A percentile compares a stretch with the other conserved stretches of the same genome.
Conservation (phyloP, 352 stramenopile species). For the Globisporangium uncinulatum region DNA sequence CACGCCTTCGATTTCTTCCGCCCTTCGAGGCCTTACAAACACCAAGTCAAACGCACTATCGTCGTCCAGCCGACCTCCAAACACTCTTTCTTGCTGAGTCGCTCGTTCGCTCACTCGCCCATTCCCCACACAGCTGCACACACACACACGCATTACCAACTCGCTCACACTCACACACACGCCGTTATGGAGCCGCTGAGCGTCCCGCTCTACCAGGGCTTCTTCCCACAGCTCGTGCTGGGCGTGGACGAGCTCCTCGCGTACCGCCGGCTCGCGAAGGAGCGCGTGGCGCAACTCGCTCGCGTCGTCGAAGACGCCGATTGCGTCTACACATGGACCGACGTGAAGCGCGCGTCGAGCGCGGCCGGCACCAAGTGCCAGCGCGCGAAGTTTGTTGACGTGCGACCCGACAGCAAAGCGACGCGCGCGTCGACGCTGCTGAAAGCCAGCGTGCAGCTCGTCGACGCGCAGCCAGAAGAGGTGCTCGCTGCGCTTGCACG, state of each 20-base stretch:
- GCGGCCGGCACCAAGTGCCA: constrained; percentile 20
- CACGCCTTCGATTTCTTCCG: neutral
- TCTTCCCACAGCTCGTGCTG: constrained; percentile 79
- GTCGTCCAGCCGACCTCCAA: neutral
- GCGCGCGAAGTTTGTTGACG: constrained; percentile 56
- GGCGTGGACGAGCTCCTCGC: constrained; percentile 61
- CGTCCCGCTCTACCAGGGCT: constrained; percentile 69
- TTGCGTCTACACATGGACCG: constrained; percentile 64
- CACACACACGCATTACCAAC: neutral
- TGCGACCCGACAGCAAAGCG: constrained; percentile 33
- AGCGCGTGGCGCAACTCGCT: constrained; percentile 65
- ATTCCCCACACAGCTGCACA: neutral
- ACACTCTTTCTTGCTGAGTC: neutral
- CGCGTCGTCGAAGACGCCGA: constrained; percentile 77
- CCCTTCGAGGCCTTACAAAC: neutral
- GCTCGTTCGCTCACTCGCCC: too few relatives aligned
- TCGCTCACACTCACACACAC: neutral
- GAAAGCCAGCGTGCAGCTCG: constrained; percentile 56
- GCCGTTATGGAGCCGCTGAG: constrained; percentile 27
- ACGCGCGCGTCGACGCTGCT: constrained; percentile 41
- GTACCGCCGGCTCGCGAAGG: constrained; percentile 73
- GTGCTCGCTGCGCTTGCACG: constrained; percentile 53
- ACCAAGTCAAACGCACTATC: neutral
- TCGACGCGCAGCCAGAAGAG: constrained; percentile 56
- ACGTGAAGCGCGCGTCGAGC: constrained; percentile 17